Conservation (phyloP, 1,284 basidiomycete genomes). For the Spongispora temasekensis region DNA sequence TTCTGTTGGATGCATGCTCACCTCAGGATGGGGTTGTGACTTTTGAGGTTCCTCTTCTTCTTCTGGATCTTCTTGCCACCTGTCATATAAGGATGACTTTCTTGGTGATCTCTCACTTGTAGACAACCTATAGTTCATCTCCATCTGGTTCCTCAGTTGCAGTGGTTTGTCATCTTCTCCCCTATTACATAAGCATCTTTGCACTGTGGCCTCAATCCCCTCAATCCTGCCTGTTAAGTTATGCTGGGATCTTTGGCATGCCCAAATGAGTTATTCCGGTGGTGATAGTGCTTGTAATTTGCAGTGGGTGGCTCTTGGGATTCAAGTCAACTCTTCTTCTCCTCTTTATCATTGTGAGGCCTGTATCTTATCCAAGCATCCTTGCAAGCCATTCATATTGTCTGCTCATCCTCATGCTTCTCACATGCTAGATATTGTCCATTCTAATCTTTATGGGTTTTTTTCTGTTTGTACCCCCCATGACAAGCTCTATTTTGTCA, state of each 20-base stretch:
- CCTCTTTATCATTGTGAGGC: too few relatives aligned
- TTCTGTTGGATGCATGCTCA: neutral
- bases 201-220: neutral
- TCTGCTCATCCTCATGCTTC: too few relatives aligned
- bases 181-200: neutral
- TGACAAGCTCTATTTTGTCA: too few relatives aligned
- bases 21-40: neutral
- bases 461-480: too few relatives aligned
- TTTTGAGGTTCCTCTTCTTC: neutral
- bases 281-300: too few relatives aligned
- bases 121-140: neutral
- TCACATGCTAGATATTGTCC: too few relatives aligned
- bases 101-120: neutral
- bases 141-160: neutral
- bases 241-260: constrained; percentile 4
- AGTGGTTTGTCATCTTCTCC: neutral
- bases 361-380: too few relatives aligned
- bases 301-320: too few relatives aligned
- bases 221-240: too few relatives aligned
- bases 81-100: neutral
- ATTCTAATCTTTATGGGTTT: too few relatives aligned
- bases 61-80: neutral
- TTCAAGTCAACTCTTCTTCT: too few relatives aligned
- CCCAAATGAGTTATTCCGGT: neutral
- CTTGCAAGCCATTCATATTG: too few relatives aligned